Conservation (phyloP, 1,284 basidiomycete genomes). For the Ceratobasidium theobromae region DNA sequence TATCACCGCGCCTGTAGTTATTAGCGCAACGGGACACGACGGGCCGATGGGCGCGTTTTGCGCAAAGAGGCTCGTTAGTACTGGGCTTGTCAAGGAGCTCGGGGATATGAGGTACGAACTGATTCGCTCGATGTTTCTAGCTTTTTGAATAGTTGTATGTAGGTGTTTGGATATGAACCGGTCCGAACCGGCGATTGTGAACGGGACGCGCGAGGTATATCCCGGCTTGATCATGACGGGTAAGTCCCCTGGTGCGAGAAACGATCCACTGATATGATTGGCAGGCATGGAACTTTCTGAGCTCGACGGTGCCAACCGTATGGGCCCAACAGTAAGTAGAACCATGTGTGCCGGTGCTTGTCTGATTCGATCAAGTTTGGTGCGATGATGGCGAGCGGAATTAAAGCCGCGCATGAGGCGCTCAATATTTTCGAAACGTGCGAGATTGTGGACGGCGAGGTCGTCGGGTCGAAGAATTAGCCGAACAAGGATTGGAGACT, state of each 20-base stretch:
- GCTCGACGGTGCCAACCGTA: slow-evolving; percentile 78
- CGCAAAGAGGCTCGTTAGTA: slow-evolving; percentile 77
- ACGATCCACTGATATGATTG: slow-evolving; percentile 1
- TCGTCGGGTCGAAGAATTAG: slow-evolving; percentile 49
- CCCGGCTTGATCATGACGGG: slow-evolving; percentile 78
- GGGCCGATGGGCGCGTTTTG: slow-evolving; percentile 86
- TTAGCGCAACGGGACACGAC: slow-evolving; percentile 72
- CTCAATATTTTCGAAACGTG: slow-evolving; percentile 62
- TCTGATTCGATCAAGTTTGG: slow-evolving; percentile 51
- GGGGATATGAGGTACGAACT: slow-evolving; percentile 76
- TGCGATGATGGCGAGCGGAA: slow-evolving; percentile 77
- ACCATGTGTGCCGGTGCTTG: neutral
- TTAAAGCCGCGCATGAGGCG: slow-evolving; percentile 76
- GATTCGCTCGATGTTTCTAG: too few species aligned
- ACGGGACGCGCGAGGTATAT: slow-evolving; percentile 75
- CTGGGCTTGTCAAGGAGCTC: slow-evolving; percentile 72
- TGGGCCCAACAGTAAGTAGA: slow-evolving; percentile 61
- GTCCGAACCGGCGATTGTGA: slow-evolving; percentile 75
- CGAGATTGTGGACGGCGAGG: slow-evolving; percentile 64
- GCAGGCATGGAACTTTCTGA: slow-evolving; percentile 83
- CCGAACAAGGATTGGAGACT: too few species aligned
- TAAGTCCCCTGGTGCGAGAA: slow-evolving; percentile 36
- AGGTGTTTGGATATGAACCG: slow-evolving; percentile 72
- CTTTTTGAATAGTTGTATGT: too few species aligned
- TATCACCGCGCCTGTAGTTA: slow-evolving; percentile 75